A percentile compares a stretch with the other conserved stretches of the same genome.
phyloP scores from a whole-genome alignment of 345 rosid species.

The Turnera subulata region DNA sequence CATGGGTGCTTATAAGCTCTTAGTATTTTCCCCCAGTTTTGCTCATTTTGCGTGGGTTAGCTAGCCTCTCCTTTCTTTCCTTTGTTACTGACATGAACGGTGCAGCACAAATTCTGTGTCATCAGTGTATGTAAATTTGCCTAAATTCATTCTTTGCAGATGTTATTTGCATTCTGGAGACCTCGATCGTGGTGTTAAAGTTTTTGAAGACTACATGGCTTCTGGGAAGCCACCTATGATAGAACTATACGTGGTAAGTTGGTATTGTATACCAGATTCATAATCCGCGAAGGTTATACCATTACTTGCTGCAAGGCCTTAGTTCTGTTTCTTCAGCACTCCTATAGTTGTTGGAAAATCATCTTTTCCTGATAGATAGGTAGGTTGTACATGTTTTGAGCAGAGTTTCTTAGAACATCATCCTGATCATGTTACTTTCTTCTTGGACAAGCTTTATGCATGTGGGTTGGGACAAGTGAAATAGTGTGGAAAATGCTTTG shows the following conservation, averaged over 20 bases:
- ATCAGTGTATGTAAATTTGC: not conserved
- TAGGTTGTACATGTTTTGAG: not conserved
- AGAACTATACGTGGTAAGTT: constrained; percentile 71
- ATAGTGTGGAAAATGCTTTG: too few relatives aligned
- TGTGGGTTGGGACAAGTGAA: not conserved
- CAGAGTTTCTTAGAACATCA: not conserved
- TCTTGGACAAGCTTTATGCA: too few relatives aligned
- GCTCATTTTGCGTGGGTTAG: too few relatives aligned
- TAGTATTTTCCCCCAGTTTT: too few relatives aligned
- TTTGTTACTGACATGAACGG: not conserved
- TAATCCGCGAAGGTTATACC: not conserved
- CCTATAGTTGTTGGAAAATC: not conserved
- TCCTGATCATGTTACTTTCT: too few relatives aligned
- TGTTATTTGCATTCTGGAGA: constrained; percentile 77
- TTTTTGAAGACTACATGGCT: constrained; percentile 54
- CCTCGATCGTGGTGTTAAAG: constrained; percentile 57
- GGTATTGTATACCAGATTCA: not conserved
- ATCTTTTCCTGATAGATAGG: not conserved
- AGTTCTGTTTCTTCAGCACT: too few relatives aligned
- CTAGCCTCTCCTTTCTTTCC: too few relatives aligned
- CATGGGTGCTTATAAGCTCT: too few relatives aligned
- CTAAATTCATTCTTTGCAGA: constrained; percentile 36
- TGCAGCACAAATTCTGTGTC: not conserved
- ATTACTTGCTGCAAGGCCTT: not conserved
- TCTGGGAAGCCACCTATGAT: constrained; percentile 40